Evolutionary conservation across 1,284 basidiomycete species (phyloP).

Genomic region (Ustilago cynodontis): DNA sequence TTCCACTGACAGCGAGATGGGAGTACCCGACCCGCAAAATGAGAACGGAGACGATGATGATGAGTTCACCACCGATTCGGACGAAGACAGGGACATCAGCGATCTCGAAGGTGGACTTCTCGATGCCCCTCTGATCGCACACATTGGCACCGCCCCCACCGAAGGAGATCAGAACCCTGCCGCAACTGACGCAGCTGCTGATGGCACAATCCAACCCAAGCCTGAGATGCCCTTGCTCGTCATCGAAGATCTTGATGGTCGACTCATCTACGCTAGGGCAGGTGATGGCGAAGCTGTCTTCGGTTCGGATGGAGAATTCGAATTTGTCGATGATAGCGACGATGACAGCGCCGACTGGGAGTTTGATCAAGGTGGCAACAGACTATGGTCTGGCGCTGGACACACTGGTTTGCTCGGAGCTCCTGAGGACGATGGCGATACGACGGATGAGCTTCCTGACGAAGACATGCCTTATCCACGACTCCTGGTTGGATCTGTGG

Average conservation of each 20-base stretch:
- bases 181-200: conserved; percentile 17
- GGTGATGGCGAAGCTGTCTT: conserved; percentile 69
- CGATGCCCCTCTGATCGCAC: conserved; percentile 62
- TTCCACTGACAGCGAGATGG: conserved; percentile 54
- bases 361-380: conserved; percentile 45
- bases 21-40: conserved; percentile 22
- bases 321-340: conserved; percentile 67
- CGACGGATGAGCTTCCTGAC: conserved; percentile 68
- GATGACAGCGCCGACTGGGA: conserved; percentile 61
- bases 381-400: conserved; percentile 21
- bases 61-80: conserved; percentile 51
- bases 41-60: conserved; percentile 61
- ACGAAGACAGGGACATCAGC: conserved; percentile 61
- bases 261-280: conserved; percentile 68
- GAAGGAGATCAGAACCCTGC: conserved; percentile 20
- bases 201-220: conserved; percentile 20
- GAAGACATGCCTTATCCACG: conserved; percentile 69
- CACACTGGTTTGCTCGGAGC: conserved; percentile 31
- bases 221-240: conserved; percentile 66
- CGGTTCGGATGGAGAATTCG: conserved; percentile 69
- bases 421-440: conserved; percentile 66
- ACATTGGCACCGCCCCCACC: conserved; percentile 44
- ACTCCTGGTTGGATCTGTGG: conserved; percentile 67
- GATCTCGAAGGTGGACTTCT: conserved; percentile 59
- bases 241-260: conserved; percentile 69